Conservation (phyloP, 164 flowering plant species). For the Piper longum region DNA sequence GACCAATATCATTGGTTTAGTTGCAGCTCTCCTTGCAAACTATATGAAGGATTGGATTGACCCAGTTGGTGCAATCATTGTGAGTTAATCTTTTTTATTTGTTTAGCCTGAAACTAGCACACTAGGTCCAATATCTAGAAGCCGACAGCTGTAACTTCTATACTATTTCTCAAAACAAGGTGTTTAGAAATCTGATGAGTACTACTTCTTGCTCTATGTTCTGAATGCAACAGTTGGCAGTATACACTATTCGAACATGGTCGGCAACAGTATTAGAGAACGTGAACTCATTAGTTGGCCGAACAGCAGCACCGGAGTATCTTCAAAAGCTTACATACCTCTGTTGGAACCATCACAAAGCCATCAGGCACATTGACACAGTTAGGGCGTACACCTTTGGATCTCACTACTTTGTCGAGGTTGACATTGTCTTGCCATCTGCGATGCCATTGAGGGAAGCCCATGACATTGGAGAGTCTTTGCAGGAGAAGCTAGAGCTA, state of each 20-base stretch:
- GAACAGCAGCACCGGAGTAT: slow-evolving; percentile 73
- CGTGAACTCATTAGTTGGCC: slow-evolving; percentile 78
- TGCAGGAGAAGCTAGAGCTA: slow-evolving; percentile 77
- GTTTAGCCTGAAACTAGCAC: too few relatives aligned
- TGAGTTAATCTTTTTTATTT: slow-evolving; percentile 15
- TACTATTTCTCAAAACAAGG: too few relatives aligned
- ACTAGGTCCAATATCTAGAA: too few relatives aligned
- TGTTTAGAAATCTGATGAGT: too few relatives aligned
- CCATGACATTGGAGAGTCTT: slow-evolving; percentile 64
- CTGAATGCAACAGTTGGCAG: slow-evolving; percentile 51
- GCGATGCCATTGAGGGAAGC: slow-evolving; percentile 24
- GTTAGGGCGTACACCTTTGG: slow-evolving; percentile 95
- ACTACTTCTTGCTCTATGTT: too few relatives aligned
- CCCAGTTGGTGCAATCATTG: slow-evolving; percentile 55
- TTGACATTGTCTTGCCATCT: slow-evolving; percentile 61
- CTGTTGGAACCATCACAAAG: slow-evolving; percentile 88
- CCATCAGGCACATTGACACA: slow-evolving; percentile 59
- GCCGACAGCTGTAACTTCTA: too few relatives aligned
- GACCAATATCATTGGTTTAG: slow-evolving; percentile 54
- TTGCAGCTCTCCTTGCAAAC: slow-evolving; percentile 42
- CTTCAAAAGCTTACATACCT: slow-evolving; percentile 84
- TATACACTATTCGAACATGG: slow-evolving; percentile 94
- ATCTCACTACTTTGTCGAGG: slow-evolving; percentile 79
- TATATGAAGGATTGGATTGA: slow-evolving; percentile 50
- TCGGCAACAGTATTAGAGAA: slow-evolving; percentile 81